A percentile compares a stretch with the other conserved stretches of the same genome.
Conservation (phyloP, 106 monocot species). For the Alisma plantagoaquatica region DNA sequence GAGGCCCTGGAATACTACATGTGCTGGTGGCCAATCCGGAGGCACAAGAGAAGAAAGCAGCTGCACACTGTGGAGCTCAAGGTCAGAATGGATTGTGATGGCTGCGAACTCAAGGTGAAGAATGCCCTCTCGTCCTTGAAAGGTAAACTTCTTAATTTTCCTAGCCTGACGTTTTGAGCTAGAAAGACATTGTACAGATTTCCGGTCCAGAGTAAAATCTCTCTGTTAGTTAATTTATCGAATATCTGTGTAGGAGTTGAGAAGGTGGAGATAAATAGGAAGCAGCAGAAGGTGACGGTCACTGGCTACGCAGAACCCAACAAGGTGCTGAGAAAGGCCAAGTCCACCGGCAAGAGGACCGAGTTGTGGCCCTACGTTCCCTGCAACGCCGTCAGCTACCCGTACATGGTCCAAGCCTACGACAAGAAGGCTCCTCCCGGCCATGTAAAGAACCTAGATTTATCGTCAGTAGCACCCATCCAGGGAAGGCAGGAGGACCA, state of each 20-base stretch:
- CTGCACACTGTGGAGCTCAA: slow-evolving; percentile 13
- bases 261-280: slow-evolving; percentile 14
- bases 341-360: slow-evolving; percentile 8
- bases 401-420: slow-evolving; percentile 7
- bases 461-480: neutral
- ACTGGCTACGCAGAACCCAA: slow-evolving; percentile 15
- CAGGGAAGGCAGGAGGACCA: neutral
- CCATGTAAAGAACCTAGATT: slow-evolving; percentile 10
- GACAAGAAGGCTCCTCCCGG: slow-evolving; percentile 19
- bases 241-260: slow-evolving; percentile 19
- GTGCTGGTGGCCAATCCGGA: neutral
- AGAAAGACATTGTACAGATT: no score
- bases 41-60: slow-evolving; percentile 8
- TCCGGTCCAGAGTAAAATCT: no score
- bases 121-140: slow-evolving; percentile 16
- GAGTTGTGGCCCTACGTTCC: slow-evolving; percentile 25
- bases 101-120: slow-evolving; percentile 21
- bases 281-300: slow-evolving; percentile 18
- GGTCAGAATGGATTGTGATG: slow-evolving; percentile 26
- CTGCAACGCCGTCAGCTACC: slow-evolving; percentile 6
- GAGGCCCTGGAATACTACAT: slow-evolving; percentile 1
- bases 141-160: no score
- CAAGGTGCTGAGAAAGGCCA: slow-evolving; percentile 16
- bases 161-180: no score
- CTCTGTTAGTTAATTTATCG: no score